These are phyloP conservation scores for Populus simonii DNA, from an alignment of 345 rosid genomes.

Conservation along the genomic window DNA sequence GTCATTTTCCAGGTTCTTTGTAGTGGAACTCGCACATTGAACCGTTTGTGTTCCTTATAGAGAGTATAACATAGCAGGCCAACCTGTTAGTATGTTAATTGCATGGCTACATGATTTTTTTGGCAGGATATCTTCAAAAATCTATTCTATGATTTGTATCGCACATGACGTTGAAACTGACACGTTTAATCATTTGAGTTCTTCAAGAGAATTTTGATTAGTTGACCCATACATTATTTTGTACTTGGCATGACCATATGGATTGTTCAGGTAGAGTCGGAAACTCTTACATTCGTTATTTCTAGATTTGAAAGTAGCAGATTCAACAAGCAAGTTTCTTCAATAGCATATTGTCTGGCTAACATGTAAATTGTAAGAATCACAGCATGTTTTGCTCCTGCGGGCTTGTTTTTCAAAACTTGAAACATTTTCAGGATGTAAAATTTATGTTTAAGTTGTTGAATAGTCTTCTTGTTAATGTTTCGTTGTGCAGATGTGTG, in stretches of 20 bases:
- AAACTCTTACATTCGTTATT: not conserved
- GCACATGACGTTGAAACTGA: too few relatives aligned
- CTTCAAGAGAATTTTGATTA: not conserved
- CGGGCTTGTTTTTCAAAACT: not conserved
- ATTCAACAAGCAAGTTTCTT: not conserved
- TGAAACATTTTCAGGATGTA: not conserved
- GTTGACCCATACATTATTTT: not conserved
- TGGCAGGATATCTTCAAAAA: not conserved
- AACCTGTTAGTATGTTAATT: not conserved
- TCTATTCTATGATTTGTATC: too few relatives aligned
- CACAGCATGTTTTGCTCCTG: not conserved
- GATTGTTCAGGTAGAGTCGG: not conserved
- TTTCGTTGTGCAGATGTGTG: slow-evolving; percentile 42
- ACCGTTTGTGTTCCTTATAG: not conserved
- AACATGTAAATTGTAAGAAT: not conserved
- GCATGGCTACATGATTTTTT: not conserved
- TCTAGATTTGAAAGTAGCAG: not conserved
- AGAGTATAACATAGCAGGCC: not conserved
- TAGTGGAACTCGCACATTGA: not conserved
- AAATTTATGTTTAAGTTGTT: not conserved
- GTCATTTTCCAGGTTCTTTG: not conserved
- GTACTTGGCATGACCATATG: not conserved
- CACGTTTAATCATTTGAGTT: too few relatives aligned
- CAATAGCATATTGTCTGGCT: not conserved
- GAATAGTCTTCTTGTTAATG: not conserved